Conservation (phyloP, 2,329 filamentous ascomycete genomes). For the Aspergillus calidoustus region DNA sequence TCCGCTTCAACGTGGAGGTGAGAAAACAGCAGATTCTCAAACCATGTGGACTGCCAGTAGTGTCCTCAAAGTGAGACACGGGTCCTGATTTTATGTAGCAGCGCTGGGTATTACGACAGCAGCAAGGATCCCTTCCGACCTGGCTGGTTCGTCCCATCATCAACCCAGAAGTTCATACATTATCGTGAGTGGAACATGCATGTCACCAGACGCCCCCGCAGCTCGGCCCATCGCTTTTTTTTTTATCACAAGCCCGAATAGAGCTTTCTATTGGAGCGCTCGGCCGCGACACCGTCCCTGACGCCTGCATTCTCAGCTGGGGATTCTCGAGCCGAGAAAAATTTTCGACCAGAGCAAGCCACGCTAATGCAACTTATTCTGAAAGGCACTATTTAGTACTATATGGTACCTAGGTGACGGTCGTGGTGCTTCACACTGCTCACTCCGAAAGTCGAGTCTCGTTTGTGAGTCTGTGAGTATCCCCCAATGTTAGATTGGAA, state of each 20-base stretch:
- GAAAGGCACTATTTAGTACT: slow-evolving; percentile 15
- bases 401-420: no score
- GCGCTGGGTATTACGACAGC: slow-evolving; percentile 11
- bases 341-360: slow-evolving; percentile 28
- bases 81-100: not conserved
- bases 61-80: not conserved
- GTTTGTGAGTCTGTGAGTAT: slow-evolving; percentile 12
- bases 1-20: not conserved
- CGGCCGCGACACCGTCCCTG: not conserved
- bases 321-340: not conserved
- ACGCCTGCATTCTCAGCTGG: slow-evolving; percentile 6
- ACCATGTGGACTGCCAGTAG: not conserved
- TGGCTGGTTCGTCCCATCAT: not conserved
- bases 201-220: slow-evolving; percentile 19
- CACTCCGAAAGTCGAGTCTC: slow-evolving; percentile 14
- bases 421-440: not conserved
- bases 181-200: slow-evolving; percentile 6
- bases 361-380: slow-evolving; percentile 47
- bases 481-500: not conserved
- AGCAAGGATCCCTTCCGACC: slow-evolving; percentile 6
- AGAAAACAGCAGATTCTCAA: not conserved
- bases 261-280: slow-evolving; percentile 10
- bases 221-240: slow-evolving; percentile 1
- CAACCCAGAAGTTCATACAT: not conserved
- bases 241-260: not conserved